phyloP scores from a whole-genome alignment of 495 filamentous ascomycete genomes.

The Cairneyella variabilis region DNA sequence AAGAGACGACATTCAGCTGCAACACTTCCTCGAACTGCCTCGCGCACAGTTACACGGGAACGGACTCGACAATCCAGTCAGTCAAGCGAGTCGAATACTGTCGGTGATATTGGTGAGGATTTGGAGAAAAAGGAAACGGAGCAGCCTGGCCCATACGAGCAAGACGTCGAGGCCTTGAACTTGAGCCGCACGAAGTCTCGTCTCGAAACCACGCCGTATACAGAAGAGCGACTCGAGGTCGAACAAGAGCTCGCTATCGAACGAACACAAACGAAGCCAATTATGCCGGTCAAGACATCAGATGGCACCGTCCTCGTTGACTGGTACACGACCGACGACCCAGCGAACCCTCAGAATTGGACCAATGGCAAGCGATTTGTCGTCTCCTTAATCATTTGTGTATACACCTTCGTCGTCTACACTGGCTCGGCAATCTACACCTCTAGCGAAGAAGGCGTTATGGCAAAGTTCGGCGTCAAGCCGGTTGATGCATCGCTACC shows the following conservation, averaged over 20 bases:
- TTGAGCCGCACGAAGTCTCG: constrained; percentile 30
- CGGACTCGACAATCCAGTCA: constrained; percentile 6
- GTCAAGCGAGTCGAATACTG: neutral
- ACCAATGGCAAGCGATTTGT: constrained; percentile 32
- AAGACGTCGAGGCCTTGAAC: constrained; percentile 52
- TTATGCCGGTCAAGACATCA: constrained; percentile 36
- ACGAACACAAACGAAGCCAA: constrained; percentile 43
- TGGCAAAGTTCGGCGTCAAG: constrained; percentile 45
- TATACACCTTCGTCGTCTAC: constrained; percentile 48
- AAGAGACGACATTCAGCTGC: constrained; percentile 13
- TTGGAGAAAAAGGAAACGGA: constrained; percentile 18
- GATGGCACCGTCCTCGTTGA: constrained; percentile 54
- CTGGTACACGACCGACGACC: constrained; percentile 48
- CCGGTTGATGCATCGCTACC: constrained; percentile 50
- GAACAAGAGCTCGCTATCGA: constrained; percentile 39
- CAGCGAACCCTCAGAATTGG: constrained; percentile 55
- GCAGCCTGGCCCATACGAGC: constrained; percentile 45
- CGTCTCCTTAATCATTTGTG: constrained; percentile 47
- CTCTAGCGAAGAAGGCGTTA: constrained; percentile 38
- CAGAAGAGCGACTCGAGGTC: constrained; percentile 37
- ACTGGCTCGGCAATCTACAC: constrained; percentile 48
- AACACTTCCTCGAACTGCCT: neutral
- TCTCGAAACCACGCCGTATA: constrained; percentile 32
- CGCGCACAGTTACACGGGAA: neutral
- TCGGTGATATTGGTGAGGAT: neutral